Percentiles rank a stretch among this genome's conserved stretches.
phyloP scores from a whole-genome alignment of 768 basidiomycete species.

The Tulasnella sp. region DNA sequence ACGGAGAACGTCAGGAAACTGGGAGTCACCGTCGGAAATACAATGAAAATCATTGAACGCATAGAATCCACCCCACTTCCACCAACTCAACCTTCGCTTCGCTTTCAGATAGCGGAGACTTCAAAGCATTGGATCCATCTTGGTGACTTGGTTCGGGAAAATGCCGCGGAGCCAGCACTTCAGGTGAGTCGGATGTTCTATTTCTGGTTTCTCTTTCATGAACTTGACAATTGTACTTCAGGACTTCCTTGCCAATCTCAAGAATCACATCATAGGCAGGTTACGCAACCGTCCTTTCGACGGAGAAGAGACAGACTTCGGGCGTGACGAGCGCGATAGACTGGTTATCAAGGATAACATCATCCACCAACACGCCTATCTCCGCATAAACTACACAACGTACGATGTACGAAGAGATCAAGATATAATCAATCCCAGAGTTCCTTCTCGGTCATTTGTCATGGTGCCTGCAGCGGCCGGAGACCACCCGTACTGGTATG shows the following conservation, averaged over 20 bases:
- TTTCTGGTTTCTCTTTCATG: no score
- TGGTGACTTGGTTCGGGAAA: background rate
- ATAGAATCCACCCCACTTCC: background rate
- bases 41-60: background rate
- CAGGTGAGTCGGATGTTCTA: background rate
- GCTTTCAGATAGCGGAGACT: background rate
- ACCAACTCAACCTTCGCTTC: background rate
- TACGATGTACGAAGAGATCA: conserved; percentile 8
- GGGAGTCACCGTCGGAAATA: background rate
- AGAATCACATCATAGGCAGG: background rate
- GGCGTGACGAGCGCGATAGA: background rate
- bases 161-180: background rate
- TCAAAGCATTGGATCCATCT: background rate
- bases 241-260: background rate
- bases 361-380: background rate
- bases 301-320: background rate
- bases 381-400: conserved; percentile 7
- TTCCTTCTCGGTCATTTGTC: background rate
- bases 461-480: background rate
- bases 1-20: background rate
- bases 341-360: background rate
- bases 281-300: background rate
- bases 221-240: background rate
- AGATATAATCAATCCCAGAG: conserved; percentile 4
- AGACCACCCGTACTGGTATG: conserved; percentile 13